phyloP scores from a whole-genome alignment of 2,329 filamentous ascomycete genomes.

The Mollisia scopiformis region DNA sequence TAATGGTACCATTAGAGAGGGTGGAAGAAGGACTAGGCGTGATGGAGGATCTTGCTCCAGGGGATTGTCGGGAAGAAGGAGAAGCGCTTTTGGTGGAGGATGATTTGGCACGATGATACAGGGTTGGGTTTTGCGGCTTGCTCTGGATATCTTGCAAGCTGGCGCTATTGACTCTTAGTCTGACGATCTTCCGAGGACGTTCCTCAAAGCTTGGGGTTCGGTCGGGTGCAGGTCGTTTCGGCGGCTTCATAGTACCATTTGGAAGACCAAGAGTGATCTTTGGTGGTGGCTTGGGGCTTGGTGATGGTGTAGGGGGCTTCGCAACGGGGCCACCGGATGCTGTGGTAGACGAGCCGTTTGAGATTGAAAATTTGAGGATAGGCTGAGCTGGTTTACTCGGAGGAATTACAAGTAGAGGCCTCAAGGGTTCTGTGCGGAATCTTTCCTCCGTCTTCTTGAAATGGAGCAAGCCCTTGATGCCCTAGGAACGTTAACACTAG shows the following conservation, averaged over 20 bases:
- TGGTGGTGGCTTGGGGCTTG: slow-evolving; percentile 6
- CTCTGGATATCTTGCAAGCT: slow-evolving; percentile 27
- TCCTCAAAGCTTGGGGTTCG: slow-evolving; percentile 11
- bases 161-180: slow-evolving; percentile 14
- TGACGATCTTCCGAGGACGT: slow-evolving; percentile 26
- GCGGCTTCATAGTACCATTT: slow-evolving; percentile 12
- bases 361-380: not conserved
- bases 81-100: slow-evolving; percentile 22
- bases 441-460: slow-evolving; percentile 34
- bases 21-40: slow-evolving; percentile 18
- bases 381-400: not conserved
- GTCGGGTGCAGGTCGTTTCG: slow-evolving; percentile 25
- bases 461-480: slow-evolving; percentile 33
- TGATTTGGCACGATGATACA: slow-evolving; percentile 11
- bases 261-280: slow-evolving; percentile 7
- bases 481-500: slow-evolving; percentile 22
- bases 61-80: slow-evolving; percentile 26
- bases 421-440: slow-evolving; percentile 29
- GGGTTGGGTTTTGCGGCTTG: slow-evolving; percentile 23
- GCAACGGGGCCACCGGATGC: not conserved
- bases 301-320: not conserved
- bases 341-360: not conserved
- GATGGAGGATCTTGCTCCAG: slow-evolving; percentile 15
- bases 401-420: slow-evolving; percentile 3
- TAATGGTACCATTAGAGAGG: not conserved